Percentiles rank a stretch among this genome's conserved stretches.
Conservation (phyloP, 1,284 basidiomycete species). For the Hypsizygus ulmarius region DNA sequence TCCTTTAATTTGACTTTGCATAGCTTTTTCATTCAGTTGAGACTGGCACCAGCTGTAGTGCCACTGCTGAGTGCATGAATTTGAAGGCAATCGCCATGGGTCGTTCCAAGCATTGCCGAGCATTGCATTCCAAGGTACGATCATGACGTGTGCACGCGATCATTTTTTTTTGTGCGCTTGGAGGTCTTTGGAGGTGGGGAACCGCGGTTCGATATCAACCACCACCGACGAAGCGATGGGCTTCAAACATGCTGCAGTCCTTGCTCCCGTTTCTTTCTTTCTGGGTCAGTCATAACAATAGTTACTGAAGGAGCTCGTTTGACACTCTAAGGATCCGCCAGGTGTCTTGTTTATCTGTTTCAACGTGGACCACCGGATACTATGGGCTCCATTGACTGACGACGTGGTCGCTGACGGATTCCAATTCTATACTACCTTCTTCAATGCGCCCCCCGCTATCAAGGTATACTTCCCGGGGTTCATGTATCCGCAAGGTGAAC, state of each 20-base stretch:
- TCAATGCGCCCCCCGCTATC: conserved; percentile 85
- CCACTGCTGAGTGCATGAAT: too few relatives aligned
- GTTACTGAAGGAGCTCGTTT: conserved; percentile 1
- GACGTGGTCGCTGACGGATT: conserved; percentile 72
- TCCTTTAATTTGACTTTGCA: not conserved
- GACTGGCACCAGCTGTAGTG: too few relatives aligned
- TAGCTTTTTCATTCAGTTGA: not conserved
- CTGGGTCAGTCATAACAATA: conserved; percentile 47
- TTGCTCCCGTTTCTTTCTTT: conserved; percentile 83
- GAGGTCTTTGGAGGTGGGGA: not conserved
- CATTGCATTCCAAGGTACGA: not conserved
- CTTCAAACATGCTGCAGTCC: conserved; percentile 80
- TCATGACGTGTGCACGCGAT: conserved; percentile 7
- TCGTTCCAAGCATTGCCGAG: not conserved
- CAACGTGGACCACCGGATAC: conserved; percentile 80
- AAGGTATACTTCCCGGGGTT: conserved; percentile 52
- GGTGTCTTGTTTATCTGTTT: conserved; percentile 88
- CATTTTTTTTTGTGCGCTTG: not conserved
- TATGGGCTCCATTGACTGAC: conserved; percentile 66
- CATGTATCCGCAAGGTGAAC: not conserved
- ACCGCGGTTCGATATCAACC: conserved; percentile 3
- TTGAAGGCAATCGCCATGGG: not conserved
- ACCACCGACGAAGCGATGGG: conserved; percentile 54
- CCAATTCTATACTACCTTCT: conserved; percentile 88
- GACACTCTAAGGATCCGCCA: conserved; percentile 26